Evolutionary conservation across 805 yeast species (phyloP), one percentile per base, ranked within the genome.

Genomic region (Saccharomycopsis microspora): DNA sequence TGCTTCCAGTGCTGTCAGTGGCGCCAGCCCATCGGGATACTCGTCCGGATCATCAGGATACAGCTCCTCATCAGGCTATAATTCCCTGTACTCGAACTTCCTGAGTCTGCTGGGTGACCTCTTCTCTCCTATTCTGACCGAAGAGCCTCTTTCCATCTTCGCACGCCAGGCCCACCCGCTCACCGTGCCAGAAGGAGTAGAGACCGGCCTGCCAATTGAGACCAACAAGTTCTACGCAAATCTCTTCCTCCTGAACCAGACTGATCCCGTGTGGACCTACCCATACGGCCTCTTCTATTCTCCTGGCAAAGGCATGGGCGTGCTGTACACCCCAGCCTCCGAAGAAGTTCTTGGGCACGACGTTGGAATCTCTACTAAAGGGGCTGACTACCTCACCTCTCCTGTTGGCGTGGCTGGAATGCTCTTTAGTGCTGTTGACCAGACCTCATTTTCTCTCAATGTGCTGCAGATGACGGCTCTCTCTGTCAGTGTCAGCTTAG

Each of bases 221-320:
- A 85, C 95, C 5, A 85, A 85, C 61, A 84, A 85, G 58, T 85
- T 85, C 58, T 85, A 80, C 60, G 81, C 83, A 36, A 85, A 85
- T 62, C 63, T 85, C 61, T 62, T 85, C 7, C 69, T 85, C 35
- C 87, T 72, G 0, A 70, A 71, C 47, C 90, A 82, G 58, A 74
- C 77, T 2, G 68, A 75, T 48, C 85, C 90, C 0, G 73, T 79
- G 0, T 85, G 89, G 88, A 77, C 90, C 0, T 87, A 82, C 55
- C 95, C 95, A 1, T 85, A 84, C 85, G 32, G 64, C 83, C 4
- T 85, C 89, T 90, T 69, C 69, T 52, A 66, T 80, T 5, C 75
- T 68, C 47, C 77, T 72, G 46, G 65, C 63, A 33, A 59, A 56
- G 95, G 95, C 2, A 59, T 85, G 45, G 88, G 85, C 1, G 67